phyloP scores from a whole-genome alignment of 129 eudicot genomes.

The Glebionis coronaria region DNA sequence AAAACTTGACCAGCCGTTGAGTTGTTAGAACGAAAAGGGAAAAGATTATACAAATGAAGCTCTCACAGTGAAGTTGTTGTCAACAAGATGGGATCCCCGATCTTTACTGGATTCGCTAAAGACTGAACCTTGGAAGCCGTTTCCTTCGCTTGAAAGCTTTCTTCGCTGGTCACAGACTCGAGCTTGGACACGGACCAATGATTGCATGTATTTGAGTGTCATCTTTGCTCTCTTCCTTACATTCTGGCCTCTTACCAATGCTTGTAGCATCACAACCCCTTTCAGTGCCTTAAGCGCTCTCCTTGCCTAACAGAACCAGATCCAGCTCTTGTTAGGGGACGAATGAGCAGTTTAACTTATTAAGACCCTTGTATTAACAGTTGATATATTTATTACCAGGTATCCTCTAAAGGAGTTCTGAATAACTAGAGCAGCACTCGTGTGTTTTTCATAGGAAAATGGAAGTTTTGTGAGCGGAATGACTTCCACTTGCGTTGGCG shows the following conservation, averaged over 20 bases:
- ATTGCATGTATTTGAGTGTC: constrained; percentile 87
- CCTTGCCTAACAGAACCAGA: constrained; percentile 52
- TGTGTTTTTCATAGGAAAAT: too few species aligned
- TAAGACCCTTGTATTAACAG: background rate
- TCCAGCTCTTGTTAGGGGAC: background rate
- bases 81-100: too few species aligned
- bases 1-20: too few species aligned
- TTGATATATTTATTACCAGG: constrained; percentile 39
- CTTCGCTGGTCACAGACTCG: constrained; percentile 85
- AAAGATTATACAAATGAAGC: too few species aligned
- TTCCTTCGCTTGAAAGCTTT: constrained; percentile 79
- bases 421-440: background rate
- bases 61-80: too few species aligned
- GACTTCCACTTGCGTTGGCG: too few species aligned
- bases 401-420: constrained; percentile 69
- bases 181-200: constrained; percentile 86
- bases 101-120: too few species aligned
- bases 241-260: constrained; percentile 72
- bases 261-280: constrained; percentile 81
- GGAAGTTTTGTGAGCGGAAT: too few species aligned
- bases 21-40: too few species aligned
- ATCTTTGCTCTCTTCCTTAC: constrained; percentile 86
- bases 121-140: constrained; percentile 29
- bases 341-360: background rate
- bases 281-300: constrained; percentile 79